A percentile compares a stretch with the other conserved stretches of the same genome.
Conservation (phyloP, 2,329 filamentous ascomycete species). For the Fusarium armeniacum region DNA sequence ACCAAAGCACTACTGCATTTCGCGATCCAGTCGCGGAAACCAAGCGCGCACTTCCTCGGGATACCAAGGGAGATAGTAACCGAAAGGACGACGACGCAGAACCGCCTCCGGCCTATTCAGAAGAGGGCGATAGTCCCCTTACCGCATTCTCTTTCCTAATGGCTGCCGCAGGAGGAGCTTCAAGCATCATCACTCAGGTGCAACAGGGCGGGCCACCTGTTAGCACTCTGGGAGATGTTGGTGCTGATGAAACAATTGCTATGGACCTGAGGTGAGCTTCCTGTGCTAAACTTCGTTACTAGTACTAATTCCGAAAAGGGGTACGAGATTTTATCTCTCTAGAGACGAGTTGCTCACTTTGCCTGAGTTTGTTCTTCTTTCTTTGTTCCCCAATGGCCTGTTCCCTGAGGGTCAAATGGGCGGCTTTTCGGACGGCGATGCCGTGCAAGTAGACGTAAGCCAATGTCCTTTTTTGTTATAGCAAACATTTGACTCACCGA, state of each 20-base stretch:
- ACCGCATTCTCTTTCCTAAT: constrained; percentile 96
- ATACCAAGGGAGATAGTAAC: constrained; percentile 81
- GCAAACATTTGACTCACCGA: constrained; percentile 21
- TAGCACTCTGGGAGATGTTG: constrained; percentile 88
- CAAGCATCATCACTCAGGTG: constrained; percentile 99
- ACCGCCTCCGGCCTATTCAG: constrained; percentile 94
- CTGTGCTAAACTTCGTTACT: not conserved
- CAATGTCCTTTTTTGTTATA: not conserved
- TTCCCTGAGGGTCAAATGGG: constrained; percentile 97
- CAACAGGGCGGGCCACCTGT: constrained; percentile 92
- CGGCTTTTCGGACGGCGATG: constrained; percentile 90
- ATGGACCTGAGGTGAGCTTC: constrained; percentile 86
- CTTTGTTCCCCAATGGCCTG: constrained; percentile 98
- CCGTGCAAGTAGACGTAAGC: constrained; percentile 97
- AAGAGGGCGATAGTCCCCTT: constrained; percentile 94
- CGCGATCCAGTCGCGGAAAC: constrained; percentile 76
- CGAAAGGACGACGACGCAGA: constrained; percentile 87
- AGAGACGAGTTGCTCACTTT: constrained; percentile 94
- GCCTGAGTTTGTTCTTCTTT: constrained; percentile 96
- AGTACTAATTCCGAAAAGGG: constrained; percentile 68
- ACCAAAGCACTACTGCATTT: constrained; percentile 57
- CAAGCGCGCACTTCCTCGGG: constrained; percentile 85
- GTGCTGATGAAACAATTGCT: constrained; percentile 92
- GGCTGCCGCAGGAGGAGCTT: constrained; percentile 95
- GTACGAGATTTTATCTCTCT: constrained; percentile 92